Percentiles rank a stretch among this genome's conserved stretches.
These are phyloP conservation scores for Gossypium sturtianum DNA, from an alignment of 345 rosid species.

Conservation along the genomic window DNA sequence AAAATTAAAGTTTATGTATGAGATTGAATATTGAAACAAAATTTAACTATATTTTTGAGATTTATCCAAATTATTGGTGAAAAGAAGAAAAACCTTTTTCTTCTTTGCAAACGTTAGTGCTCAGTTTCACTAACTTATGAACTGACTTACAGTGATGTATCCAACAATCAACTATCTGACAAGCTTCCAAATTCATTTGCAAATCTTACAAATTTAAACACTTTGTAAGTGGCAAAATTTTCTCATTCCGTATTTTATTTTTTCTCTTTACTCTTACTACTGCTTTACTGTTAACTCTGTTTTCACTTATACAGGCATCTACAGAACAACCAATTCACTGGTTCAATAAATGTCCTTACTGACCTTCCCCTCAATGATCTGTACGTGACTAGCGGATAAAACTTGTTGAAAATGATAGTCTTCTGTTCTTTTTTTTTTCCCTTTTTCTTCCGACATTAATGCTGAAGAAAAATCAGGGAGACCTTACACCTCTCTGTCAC, in stretches of 20 bases:
- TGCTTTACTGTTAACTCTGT: constrained; percentile 7
- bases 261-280: background rate
- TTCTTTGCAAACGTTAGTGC: background rate
- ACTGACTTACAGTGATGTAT: constrained; percentile 64
- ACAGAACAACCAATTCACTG: constrained; percentile 71
- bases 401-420: background rate
- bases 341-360: constrained; percentile 58
- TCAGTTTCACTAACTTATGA: constrained; percentile 9
- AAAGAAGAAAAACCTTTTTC: background rate
- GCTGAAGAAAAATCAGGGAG: background rate
- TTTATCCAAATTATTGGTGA: background rate
- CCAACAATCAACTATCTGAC: constrained; percentile 63
- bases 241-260: background rate
- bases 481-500: background rate
- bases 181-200: constrained; percentile 67
- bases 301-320: constrained; percentile 43
- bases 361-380: constrained; percentile 68
- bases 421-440: background rate
- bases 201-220: constrained; percentile 45
- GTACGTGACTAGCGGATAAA: constrained; percentile 37
- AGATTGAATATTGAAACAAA: too few species aligned
- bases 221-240: constrained; percentile 44
- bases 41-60: too few species aligned
- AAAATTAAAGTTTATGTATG: too few species aligned
- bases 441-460: background rate